Base-by-base conservation (phyloP, 257 asterid genomes). In the Perilla frutescens region DNA sequence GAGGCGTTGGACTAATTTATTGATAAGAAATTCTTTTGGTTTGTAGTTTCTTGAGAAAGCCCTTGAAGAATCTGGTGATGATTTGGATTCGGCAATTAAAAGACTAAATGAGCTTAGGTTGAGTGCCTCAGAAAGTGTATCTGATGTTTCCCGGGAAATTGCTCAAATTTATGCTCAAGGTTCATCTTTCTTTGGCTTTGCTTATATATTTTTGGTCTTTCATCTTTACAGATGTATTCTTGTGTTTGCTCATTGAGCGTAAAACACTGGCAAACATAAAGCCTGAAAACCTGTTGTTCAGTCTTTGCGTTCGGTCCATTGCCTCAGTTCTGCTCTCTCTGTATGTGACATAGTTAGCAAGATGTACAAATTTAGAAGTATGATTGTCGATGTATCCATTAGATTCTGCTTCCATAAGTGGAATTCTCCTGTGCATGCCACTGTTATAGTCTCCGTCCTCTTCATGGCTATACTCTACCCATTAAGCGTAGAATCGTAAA, bases 71-170 rank as follows among this genome's bases (percentile, higher is more conserved):
- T 87, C 91, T 70, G 88, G 89, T 29, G 83, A 81, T 70, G 96
- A 94, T 82, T 71, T 94, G 87, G 97, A 94, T 84, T 86, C 89
- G 54, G 91, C 98, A 34, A 91, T 94, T 66, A 88, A 79, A 83
- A 84, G 91, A 74, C 76, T 94, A 67, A 88, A 88, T 26, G 91
- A 90, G 79, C 98, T 94, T 74, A 80, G 90, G 41, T 85, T 94
- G 89, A 84, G 86, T 73, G 79, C 93, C 71, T 84, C 81, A 7
- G 76, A 75, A 54, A 82, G 84, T 80, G 71, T 82, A 45, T 64
- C 90, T 71, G 85, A 73, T 74, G 75, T 60, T 68, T 60, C 87
- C 62, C 89, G 72, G 59, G 91, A 81, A 73, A 49, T 57, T 44
- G n/a, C 37, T 7, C 86, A 79, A 62, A 72, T 76, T 69, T 70